Percentiles rank a stretch among this genome's conserved stretches.
Conservation (phyloP, 2,329 filamentous ascomycete species). For the Epichloe sibirici region DNA sequence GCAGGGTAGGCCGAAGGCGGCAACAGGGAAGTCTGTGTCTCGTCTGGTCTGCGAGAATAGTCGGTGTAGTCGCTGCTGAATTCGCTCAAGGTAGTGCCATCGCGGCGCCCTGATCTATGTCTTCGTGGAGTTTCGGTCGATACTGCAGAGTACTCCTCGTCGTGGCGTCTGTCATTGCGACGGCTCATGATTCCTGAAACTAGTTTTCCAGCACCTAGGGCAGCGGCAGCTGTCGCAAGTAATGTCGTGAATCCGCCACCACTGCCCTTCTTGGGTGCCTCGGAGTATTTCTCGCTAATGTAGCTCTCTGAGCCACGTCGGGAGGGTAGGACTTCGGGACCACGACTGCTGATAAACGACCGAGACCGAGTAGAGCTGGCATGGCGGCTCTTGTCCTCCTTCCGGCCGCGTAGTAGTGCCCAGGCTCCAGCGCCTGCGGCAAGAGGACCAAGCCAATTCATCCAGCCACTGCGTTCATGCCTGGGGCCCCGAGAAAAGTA, state of each 20-base stretch:
- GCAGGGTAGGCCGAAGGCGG: slow-evolving; percentile 34
- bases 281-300: slow-evolving; percentile 53
- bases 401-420: slow-evolving; percentile 33
- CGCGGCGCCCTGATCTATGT: slow-evolving; percentile 24
- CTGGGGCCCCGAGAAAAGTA: slow-evolving; percentile 24
- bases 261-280: slow-evolving; percentile 27
- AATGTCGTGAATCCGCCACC: slow-evolving; percentile 48
- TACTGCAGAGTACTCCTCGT: slow-evolving; percentile 52
- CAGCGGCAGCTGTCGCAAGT: slow-evolving; percentile 46
- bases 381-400: slow-evolving; percentile 29
- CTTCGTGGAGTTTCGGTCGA: slow-evolving; percentile 48
- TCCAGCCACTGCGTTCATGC: slow-evolving; percentile 19
- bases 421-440: slow-evolving; percentile 38
- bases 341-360: slow-evolving; percentile 24
- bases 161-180: slow-evolving; percentile 31
- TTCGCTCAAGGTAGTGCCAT: slow-evolving; percentile 33
- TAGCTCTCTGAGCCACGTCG: slow-evolving; percentile 45
- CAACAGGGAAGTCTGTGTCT: slow-evolving; percentile 29
- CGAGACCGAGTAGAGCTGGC: slow-evolving; percentile 27
- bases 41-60: slow-evolving; percentile 15
- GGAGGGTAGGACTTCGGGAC: slow-evolving; percentile 39
- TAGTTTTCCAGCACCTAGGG: slow-evolving; percentile 50
- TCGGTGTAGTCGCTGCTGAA: slow-evolving; percentile 36
- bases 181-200: slow-evolving; percentile 46
- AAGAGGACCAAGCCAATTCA: slow-evolving; percentile 39